Base-by-base conservation (phyloP, 495 filamentous ascomycete species). In the Talaromyces ruber region DNA sequence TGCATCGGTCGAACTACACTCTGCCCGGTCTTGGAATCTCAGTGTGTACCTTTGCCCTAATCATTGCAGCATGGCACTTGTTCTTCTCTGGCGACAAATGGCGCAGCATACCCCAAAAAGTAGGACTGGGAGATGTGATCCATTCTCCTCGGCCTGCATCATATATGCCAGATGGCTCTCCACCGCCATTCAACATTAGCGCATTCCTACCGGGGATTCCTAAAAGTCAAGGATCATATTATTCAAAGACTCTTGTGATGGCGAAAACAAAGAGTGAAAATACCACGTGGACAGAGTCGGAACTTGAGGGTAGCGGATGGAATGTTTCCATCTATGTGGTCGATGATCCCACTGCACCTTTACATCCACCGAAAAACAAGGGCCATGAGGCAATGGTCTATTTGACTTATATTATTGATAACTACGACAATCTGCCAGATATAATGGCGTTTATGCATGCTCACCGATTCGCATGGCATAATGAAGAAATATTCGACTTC, bases 341-440 rank as follows among this genome's bases (percentile, higher is more conserved):
- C 56, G 82, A 91, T 64, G 83, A 88, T 64, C 79, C 81, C 12
- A 72, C 66, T 0, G 86, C 86, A 1, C 75, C 76, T 7, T 73
- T 85, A 4, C 86, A 88, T 67, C 84, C 87, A 2, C 87, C 86
- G 0, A 80, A 81, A 64, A 89, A 89, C 65, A 91, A 91, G 70
- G 89, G 89, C 11, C 84, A 91, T 65, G 89, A 93, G 69, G 89
- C 86, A 14, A 86, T 91, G 79, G 78, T 87, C 8, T 92, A 92
- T 67, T 74, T 90, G 58, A 86, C 81, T 55, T 91, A 86, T 65
- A 81, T 91, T 64, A 82, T 89, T 68, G 86, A 91, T 66, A 81
- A 86, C 70, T 92, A 91, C 72, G 81, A 89, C 60, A 62, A 78
- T 4, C 74, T 91, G 4, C 83, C 87, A 6, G 88, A 91, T 61